Evolutionary conservation across 345 rosid genomes (phyloP).

Genomic region (Geranium rotundifolium): DNA sequence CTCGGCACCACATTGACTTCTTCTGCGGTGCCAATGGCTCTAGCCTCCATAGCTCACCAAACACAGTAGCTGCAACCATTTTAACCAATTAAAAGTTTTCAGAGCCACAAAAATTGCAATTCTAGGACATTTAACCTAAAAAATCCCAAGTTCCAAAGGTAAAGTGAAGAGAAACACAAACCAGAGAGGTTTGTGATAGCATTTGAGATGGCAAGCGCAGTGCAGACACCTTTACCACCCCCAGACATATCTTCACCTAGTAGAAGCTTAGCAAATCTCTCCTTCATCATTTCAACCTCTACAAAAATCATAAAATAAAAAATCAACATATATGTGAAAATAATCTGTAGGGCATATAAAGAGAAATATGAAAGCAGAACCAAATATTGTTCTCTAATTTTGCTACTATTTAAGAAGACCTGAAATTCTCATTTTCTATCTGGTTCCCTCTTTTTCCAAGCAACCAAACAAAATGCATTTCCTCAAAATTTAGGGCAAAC

Average conservation of each 20-base stretch:
- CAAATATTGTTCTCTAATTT: neutral
- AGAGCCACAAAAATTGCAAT: neutral
- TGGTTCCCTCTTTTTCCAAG: slow-evolving; percentile 2
- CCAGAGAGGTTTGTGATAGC: slow-evolving; percentile 98
- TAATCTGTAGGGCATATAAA: too few species aligned
- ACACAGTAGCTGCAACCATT: slow-evolving; percentile 62
- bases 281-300: slow-evolving; percentile 97
- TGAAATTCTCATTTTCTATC: neutral
- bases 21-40: slow-evolving; percentile 76
- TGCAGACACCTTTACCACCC: slow-evolving; percentile 95
- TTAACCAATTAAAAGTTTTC: neutral
- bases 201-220: slow-evolving; percentile 95
- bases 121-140: neutral
- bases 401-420: neutral
- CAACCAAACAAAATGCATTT: neutral
- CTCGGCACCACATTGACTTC: slow-evolving; percentile 90
- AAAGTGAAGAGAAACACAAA: slow-evolving; percentile 10
- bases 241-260: slow-evolving; percentile 99
- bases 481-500: too few species aligned
- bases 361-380: neutral
- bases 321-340: too few species aligned
- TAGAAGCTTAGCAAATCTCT: slow-evolving; percentile 92
- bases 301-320: neutral
- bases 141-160: neutral
- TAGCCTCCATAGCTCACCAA: slow-evolving; percentile 92